Percentiles rank a stretch among this genome's conserved stretches.
phyloP scores from a whole-genome alignment of 345 rosid species.

The Murraya paniculata region DNA sequence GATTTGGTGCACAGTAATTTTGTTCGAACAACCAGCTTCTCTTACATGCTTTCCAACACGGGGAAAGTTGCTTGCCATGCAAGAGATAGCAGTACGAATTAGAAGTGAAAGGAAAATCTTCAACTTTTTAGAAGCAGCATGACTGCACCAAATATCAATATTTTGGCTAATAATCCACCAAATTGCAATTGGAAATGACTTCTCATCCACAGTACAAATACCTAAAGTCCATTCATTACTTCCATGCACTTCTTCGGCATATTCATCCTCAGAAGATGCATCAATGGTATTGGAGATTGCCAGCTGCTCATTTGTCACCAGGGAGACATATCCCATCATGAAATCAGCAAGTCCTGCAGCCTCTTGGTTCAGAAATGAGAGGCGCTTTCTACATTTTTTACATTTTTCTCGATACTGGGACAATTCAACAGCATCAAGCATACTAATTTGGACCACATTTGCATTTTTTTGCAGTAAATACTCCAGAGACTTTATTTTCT shows the following conservation, averaged over 20 bases:
- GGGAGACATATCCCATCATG: constrained; percentile 42
- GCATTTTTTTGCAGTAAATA: constrained; percentile 52
- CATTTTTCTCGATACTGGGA: constrained; percentile 26
- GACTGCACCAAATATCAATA: constrained; percentile 72
- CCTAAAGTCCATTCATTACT: constrained; percentile 48
- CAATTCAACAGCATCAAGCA: constrained; percentile 35
- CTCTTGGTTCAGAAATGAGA: constrained; percentile 57
- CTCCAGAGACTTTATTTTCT: constrained; percentile 59
- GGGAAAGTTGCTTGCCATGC: constrained; percentile 25
- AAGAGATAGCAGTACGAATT: constrained; percentile 48
- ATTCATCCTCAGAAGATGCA: constrained; percentile 14
- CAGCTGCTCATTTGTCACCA: constrained; percentile 31
- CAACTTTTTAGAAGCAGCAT: constrained; percentile 55
- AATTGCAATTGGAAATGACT: constrained; percentile 59
- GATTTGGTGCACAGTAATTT: constrained; percentile 44
- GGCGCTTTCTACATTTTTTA: constrained; percentile 42
- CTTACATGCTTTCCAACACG: constrained; percentile 25
- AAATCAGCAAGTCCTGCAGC: constrained; percentile 68
- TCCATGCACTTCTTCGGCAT: constrained; percentile 25
- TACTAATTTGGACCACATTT: constrained; percentile 33
- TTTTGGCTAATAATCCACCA: constrained; percentile 78
- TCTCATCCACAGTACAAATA: constrained; percentile 50
- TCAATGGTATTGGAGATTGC: constrained; percentile 21
- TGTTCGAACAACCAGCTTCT: constrained; percentile 33
- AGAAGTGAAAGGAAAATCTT: constrained; percentile 63